Conservation (phyloP, 495 filamentous ascomycete species). For the Staphylotrichum longicolle region DNA sequence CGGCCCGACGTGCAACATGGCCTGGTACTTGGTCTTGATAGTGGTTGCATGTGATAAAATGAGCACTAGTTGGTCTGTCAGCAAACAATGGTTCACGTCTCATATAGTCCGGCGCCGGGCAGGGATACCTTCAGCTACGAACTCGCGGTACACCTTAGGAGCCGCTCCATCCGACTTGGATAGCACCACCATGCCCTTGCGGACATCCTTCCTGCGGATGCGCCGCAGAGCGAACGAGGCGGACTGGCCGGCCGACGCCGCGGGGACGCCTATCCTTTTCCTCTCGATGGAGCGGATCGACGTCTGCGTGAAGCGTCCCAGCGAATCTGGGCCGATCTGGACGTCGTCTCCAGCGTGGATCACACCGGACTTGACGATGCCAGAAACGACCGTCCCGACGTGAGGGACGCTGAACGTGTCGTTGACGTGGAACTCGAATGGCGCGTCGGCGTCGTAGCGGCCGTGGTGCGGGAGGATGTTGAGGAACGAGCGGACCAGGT, state of each 20-base stretch:
- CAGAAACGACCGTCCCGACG: constrained; percentile 92
- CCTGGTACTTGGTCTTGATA: constrained; percentile 96
- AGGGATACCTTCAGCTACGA: constrained; percentile 77
- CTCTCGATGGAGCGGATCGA: constrained; percentile 90
- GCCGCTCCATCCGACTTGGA: constrained; percentile 69
- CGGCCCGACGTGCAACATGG: constrained; percentile 96
- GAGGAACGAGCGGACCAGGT: constrained; percentile 79
- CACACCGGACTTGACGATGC: constrained; percentile 83
- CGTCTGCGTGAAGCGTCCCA: constrained; percentile 89
- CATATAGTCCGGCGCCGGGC: neutral
- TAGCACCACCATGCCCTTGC: constrained; percentile 97
- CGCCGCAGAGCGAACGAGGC: constrained; percentile 88
- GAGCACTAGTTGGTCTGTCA: constrained; percentile 56
- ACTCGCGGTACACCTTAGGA: constrained; percentile 85
- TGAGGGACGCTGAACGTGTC: constrained; percentile 99
- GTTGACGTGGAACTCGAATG: constrained; percentile 95
- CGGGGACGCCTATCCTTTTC: constrained; percentile 87
- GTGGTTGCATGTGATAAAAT: constrained; percentile 98
- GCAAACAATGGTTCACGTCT: neutral
- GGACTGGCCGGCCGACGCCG: constrained; percentile 86
- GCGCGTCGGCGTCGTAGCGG: constrained; percentile 80
- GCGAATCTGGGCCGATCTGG: constrained; percentile 83
- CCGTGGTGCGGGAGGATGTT: constrained; percentile 96
- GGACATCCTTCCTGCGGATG: constrained; percentile 85
- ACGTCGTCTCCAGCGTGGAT: constrained; percentile 90